These are phyloP conservation scores for Monosporozyma siamensis DNA, from an alignment of 805 yeast genomes.

Conservation along the genomic window DNA sequence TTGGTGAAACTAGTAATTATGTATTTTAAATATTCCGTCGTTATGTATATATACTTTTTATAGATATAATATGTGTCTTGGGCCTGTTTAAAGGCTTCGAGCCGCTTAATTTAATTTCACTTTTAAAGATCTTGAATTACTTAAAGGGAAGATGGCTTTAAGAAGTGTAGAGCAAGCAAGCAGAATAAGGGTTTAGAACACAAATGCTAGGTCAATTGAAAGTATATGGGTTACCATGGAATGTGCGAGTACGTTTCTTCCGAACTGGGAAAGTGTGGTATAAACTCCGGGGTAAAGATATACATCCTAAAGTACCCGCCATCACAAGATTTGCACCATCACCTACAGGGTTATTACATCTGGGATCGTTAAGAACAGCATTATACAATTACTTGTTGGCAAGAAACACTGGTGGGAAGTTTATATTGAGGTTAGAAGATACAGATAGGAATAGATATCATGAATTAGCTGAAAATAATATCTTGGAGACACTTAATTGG, in stretches of 20 bases:
- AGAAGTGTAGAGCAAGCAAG: neutral
- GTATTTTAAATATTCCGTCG: conserved; percentile 5
- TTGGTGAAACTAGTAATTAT: conserved; percentile 29
- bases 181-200: neutral
- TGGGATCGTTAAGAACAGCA: conserved; percentile 92
- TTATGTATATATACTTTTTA: neutral
- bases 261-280: neutral
- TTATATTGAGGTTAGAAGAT: conserved; percentile 78
- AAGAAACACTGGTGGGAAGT: conserved; percentile 66
- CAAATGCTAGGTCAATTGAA: neutral
- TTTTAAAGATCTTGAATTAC: too few species aligned
- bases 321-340: conserved; percentile 96
- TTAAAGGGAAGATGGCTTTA: too few species aligned
- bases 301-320: conserved; percentile 46
- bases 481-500: conserved; percentile 71
- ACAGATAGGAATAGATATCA: conserved; percentile 80
- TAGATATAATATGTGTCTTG: too few species aligned
- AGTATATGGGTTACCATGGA: too few species aligned
- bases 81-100: too few species aligned
- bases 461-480: conserved; percentile 71
- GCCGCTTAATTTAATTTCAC: too few species aligned
- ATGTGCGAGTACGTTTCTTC: too few species aligned
- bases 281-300: conserved; percentile 9
- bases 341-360: conserved; percentile 91
- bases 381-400: conserved; percentile 82